Evolutionary conservation across 2,329 filamentous ascomycete genomes (phyloP).

Genomic region (Pestalotiopsis sp.): DNA sequence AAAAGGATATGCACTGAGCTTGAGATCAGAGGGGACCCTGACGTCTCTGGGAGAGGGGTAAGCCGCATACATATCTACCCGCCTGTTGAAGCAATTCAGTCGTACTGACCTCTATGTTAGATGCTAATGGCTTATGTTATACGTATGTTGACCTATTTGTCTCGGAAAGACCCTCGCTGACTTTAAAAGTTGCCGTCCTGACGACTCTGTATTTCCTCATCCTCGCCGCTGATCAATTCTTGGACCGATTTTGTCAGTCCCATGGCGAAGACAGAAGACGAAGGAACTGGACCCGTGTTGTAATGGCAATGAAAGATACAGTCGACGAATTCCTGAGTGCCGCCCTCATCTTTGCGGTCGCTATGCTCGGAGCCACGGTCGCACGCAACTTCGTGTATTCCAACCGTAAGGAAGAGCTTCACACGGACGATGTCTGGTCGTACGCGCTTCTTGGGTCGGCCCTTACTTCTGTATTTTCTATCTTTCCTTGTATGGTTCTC

Average conservation of each 20-base stretch:
- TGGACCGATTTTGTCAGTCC: fast-evolving
- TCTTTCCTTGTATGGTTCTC: neutral
- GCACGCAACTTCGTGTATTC: neutral
- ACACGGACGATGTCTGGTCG: neutral
- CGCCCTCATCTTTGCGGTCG: neutral
- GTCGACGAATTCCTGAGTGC: neutral
- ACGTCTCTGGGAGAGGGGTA: neutral
- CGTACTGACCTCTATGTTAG: neutral
- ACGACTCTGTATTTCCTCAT: neutral
- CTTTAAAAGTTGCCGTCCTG: neutral
- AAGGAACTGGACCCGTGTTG: neutral
- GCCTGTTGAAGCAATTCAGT: neutral
- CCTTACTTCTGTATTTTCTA: neutral
- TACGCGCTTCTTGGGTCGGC: neutral
- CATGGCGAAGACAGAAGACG: neutral
- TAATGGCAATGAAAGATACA: neutral
- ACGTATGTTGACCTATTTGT: neutral
- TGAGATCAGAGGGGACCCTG: neutral
- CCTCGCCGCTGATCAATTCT: neutral
- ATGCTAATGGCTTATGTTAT: neutral
- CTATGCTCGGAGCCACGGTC: neutral
- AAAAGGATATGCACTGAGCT: neutral
- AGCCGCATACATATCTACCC: neutral
- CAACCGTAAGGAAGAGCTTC: neutral
- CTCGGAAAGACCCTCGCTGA: neutral